A percentile compares a stretch with the other conserved stretches of the same genome.
phyloP scores from a whole-genome alignment of 129 eudicot species.

The Cynara cardunculus region DNA sequence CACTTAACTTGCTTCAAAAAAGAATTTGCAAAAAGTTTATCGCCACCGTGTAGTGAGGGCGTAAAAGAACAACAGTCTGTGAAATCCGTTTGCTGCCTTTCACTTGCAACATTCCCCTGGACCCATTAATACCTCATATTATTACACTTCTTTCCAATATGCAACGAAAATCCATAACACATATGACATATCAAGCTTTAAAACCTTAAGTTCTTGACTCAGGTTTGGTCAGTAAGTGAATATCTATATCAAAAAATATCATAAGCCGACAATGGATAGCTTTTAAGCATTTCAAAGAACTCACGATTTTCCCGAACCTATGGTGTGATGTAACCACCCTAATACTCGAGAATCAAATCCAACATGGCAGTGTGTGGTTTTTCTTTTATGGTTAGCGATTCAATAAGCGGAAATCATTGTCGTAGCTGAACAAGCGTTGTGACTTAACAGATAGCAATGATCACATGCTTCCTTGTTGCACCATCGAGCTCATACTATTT shows the following conservation, averaged over 20 bases:
- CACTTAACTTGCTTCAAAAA: too few species aligned
- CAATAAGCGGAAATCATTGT: slow-evolving; percentile 22
- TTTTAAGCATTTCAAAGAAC: slow-evolving; percentile 15
- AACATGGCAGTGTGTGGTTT: slow-evolving; percentile 34
- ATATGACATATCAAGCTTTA: too few species aligned
- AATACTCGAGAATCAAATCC: slow-evolving; percentile 22
- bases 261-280: slow-evolving; percentile 27
- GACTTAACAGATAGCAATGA: slow-evolving; percentile 20
- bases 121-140: too few species aligned
- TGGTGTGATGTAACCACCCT: slow-evolving; percentile 31
- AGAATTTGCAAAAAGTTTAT: too few species aligned
- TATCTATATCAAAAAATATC: slow-evolving; percentile 29
- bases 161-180: too few species aligned
- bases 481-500: slow-evolving; percentile 30
- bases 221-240: slow-evolving; percentile 9
- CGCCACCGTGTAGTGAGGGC: too few species aligned
- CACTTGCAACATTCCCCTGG: too few species aligned
- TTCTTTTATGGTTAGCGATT: slow-evolving; percentile 27
- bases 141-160: too few species aligned
- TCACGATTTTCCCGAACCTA: slow-evolving; percentile 24
- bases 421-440: slow-evolving; percentile 15
- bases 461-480: slow-evolving; percentile 28
- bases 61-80: too few species aligned
- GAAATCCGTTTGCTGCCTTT: too few species aligned
- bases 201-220: slow-evolving; percentile 7